Percentiles rank a stretch among this genome's conserved stretches.
Evolutionary conservation across 148 eudicot genomes (phyloP).

Genomic region (Pouteria glomerata): DNA sequence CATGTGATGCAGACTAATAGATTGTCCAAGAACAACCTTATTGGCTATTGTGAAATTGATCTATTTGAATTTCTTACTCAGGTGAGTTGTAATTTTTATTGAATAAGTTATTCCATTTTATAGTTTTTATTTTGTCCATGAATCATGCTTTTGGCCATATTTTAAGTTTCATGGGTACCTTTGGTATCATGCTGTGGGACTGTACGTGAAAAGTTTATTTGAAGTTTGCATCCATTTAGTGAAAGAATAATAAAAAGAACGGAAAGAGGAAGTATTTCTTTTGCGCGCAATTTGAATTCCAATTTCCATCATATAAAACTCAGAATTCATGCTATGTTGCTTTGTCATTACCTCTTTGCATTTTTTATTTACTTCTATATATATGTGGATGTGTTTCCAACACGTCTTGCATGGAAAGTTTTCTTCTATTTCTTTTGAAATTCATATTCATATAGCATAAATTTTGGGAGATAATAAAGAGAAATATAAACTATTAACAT

Average conservation of each 20-base stretch:
- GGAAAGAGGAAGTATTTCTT: neutral
- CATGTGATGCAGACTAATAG: slow-evolving; percentile 69
- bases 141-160: neutral
- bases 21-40: slow-evolving; percentile 72
- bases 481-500: neutral
- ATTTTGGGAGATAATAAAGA: neutral
- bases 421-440: neutral
- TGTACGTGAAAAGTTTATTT: neutral
- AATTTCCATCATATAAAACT: neutral
- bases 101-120: neutral
- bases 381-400: neutral
- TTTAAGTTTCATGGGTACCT: neutral
- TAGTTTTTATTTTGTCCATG: slow-evolving; percentile 4
- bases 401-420: neutral
- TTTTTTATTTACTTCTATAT: neutral
- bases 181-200: neutral
- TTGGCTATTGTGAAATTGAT: slow-evolving; percentile 83
- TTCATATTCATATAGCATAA: neutral
- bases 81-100: slow-evolving; percentile 37
- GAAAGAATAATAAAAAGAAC: neutral
- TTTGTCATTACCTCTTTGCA: neutral
- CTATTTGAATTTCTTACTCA: slow-evolving; percentile 58
- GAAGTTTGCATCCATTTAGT: neutral
- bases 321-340: neutral
- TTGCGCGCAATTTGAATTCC: neutral